Percentiles rank a stretch among this genome's conserved stretches.
phyloP scores from a whole-genome alignment of 805 yeast genomes.

The Metschnikowia similis region DNA sequence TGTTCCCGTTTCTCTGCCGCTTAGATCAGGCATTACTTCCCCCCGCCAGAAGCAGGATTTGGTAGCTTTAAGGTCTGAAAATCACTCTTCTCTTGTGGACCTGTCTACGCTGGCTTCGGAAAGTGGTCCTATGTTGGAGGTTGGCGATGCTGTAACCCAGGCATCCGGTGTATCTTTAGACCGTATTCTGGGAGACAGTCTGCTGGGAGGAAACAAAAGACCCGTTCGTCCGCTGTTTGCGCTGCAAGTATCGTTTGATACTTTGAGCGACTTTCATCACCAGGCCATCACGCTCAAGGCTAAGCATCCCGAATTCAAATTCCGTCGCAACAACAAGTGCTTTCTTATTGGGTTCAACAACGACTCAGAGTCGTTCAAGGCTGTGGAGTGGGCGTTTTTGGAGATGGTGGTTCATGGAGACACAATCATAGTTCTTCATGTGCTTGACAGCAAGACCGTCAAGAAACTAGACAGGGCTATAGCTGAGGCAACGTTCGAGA shows the following conservation, averaged over 20 bases:
- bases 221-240: conserved; percentile 23
- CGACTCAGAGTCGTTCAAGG: conserved; percentile 34
- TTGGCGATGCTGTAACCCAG: background rate
- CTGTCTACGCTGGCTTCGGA: background rate
- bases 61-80: too few species aligned
- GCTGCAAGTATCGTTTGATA: conserved; percentile 41
- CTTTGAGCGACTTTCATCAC: conserved; percentile 28
- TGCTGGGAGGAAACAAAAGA: background rate
- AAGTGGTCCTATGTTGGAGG: background rate
- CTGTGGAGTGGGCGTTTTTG: conserved; percentile 43
- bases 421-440: conserved; percentile 39
- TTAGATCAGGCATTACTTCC: conserved; percentile 4
- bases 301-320: conserved; percentile 40
- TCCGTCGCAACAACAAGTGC: conserved; percentile 42
- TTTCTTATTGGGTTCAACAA: conserved; percentile 37
- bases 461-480: conserved; percentile 24
- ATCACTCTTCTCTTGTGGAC: background rate
- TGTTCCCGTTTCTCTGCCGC: conserved; percentile 4
- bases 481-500: conserved; percentile 27
- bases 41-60: background rate
- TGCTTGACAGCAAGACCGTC: conserved; percentile 33
- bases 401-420: conserved; percentile 43
- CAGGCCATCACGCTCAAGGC: conserved; percentile 37
- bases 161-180: background rate
- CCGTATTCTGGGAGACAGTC: background rate